Base-by-base conservation (phyloP, 495 filamentous ascomycete species). In the Trichocladium uniseriatum region DNA sequence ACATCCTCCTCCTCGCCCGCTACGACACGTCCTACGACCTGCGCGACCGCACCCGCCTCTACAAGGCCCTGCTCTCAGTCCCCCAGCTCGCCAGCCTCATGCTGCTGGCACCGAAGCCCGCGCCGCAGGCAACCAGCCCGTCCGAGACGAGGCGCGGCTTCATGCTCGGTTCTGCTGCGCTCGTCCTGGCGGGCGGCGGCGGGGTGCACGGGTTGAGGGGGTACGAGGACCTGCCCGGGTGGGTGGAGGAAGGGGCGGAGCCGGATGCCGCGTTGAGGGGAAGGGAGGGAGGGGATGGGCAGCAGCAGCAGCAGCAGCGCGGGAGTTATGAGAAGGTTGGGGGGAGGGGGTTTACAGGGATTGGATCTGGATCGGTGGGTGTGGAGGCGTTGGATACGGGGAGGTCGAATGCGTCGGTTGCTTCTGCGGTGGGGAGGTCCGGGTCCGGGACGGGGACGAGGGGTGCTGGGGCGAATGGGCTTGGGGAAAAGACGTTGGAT, bases 11-110 rank as follows among this genome's bases (percentile, higher is more conserved):
- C 29, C 76, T 98, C 6, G 84, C 82, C 11, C 80, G 92, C 51
- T 98, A 97, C 60, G 91, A 95, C 55, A 85, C 82, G 0, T 95
- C 90, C 4, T 98, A 96, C 63, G 89, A 95, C 59, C 79, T 97
- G 5, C 87, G 92, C 34, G 92, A 96, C 58, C 86, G 92, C 18
- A 79, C 89, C 2, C 78, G 92, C 7, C 69, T 95, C 22, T 96
- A 94, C 68, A 89, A 87, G 54, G 79, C 84, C 2, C 77, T 98
- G 4, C 78, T 98, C 1, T 76, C 79, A 18, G 78, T 78, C 10
- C 86, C 90, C 0, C 87, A 95, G 60, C 79, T 98, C 14, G 92
- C 92, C 14, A 89, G 82, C 7, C 74, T 98, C 4, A 81, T 96
- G 54, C 81, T 98, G 0, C 76, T 96, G 0, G 92, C 92, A 2